phyloP scores from a whole-genome alignment of 2,329 filamentous ascomycete species.

The Claviceps sp. region DNA sequence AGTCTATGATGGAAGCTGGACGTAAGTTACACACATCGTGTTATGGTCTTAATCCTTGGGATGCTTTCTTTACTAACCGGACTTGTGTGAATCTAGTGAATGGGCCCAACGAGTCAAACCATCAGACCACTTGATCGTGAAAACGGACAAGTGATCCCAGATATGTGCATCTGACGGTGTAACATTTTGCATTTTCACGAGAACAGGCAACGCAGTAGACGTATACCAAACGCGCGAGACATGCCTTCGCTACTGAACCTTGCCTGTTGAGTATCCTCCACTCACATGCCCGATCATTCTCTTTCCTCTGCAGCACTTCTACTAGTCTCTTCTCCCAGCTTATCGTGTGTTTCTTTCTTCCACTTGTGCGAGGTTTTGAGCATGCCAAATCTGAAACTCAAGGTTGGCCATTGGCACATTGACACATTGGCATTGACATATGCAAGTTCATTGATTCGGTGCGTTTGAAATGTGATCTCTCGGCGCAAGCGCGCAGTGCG shows the following conservation, averaged over 20 bases:
- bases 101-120: constrained; percentile 54
- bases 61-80: constrained; percentile 13
- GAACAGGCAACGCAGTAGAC: neutral
- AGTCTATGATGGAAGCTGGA: constrained; percentile 97
- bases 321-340: neutral
- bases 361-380: neutral
- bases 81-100: constrained; percentile 29
- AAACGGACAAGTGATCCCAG: constrained; percentile 23
- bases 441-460: neutral
- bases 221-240: neutral
- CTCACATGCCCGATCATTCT: neutral
- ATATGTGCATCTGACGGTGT: neutral
- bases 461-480: neutral
- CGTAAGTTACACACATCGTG: constrained; percentile 46
- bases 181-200: neutral
- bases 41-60: neutral
- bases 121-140: constrained; percentile 48
- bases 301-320: neutral
- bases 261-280: neutral
- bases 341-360: neutral
- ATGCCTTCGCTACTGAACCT: neutral
- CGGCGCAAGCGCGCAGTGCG: neutral
- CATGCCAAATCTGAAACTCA: neutral
- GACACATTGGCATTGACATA: no score
- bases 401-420: neutral